phyloP scores from a whole-genome alignment of 192 early-diverging fungal genomes.

The Gamsiella multidivaricata region DNA sequence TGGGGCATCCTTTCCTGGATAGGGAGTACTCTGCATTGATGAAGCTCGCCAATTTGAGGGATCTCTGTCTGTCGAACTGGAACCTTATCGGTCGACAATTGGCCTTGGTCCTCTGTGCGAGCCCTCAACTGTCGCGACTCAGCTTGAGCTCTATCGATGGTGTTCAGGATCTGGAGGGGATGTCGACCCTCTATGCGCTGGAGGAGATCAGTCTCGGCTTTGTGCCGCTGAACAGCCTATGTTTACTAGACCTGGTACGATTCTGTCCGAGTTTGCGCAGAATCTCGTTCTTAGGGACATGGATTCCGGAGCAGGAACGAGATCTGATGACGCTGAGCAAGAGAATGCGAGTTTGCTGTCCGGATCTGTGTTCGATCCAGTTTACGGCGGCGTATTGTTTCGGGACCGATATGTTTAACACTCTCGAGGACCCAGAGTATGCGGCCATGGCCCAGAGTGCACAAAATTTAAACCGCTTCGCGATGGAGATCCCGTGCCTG shows the following conservation, averaged over 20 bases:
- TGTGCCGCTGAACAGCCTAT: conserved; percentile 16
- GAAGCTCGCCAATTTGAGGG: conserved; percentile 7
- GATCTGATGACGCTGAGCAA: conserved; percentile 18
- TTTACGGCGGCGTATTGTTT: conserved; percentile 24
- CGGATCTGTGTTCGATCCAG: conserved; percentile 23
- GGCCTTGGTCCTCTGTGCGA: conserved; percentile 9
- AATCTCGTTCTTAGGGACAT: conserved; percentile 38
- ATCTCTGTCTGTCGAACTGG: conserved; percentile 38
- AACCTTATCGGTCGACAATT: conserved; percentile 17
- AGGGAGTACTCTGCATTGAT: conserved; percentile 3
- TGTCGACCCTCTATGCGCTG: conserved; percentile 16
- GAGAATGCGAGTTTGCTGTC: conserved; percentile 14
- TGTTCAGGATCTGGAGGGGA: conserved; percentile 11
- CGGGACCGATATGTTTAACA: conserved; percentile 14
- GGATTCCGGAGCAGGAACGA: conserved; percentile 18
- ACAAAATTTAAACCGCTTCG: conserved; percentile 9
- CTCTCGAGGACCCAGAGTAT: conserved; percentile 29
- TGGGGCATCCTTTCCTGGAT: neutral
- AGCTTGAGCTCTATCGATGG: conserved; percentile 34
- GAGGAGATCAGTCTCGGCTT: conserved; percentile 42
- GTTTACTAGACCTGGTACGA: conserved; percentile 17
- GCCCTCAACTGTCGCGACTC: conserved; percentile 19
- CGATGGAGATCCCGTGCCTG: conserved; percentile 12
- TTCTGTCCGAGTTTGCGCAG: conserved; percentile 20
- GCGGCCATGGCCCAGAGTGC: conserved; percentile 26